Evolutionary conservation across 2,329 filamentous ascomycete species (phyloP).

Genomic region (Xylariaceae sp.): DNA sequence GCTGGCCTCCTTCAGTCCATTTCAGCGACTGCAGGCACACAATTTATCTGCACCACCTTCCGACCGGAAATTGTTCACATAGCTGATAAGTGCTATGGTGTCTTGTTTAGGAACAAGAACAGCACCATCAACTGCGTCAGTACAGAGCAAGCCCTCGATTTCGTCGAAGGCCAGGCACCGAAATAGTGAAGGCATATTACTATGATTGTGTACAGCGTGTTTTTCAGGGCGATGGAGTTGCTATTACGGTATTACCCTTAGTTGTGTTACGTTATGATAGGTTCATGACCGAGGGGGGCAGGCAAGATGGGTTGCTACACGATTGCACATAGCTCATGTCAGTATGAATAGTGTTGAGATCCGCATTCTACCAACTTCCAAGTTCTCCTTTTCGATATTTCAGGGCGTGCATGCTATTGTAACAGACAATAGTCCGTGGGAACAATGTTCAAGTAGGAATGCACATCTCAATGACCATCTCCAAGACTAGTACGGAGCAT

Average conservation of each 20-base stretch:
- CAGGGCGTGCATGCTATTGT: neutral
- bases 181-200: conserved; percentile 30
- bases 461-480: too few species aligned
- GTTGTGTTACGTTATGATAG: conserved; percentile 15
- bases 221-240: conserved; percentile 25
- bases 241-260: conserved; percentile 16
- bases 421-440: neutral
- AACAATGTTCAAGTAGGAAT: too few species aligned
- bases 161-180: conserved; percentile 82
- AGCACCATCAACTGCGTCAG: conserved; percentile 91
- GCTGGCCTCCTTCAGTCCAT: conserved; percentile 85
- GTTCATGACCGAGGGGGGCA: conserved; percentile 9
- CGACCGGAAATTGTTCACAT: conserved; percentile 94
- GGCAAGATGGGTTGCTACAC: conserved; percentile 11
- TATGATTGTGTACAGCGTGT: conserved; percentile 7
- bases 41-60: conserved; percentile 99
- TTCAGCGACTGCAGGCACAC: conserved; percentile 67
- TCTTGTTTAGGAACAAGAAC: conserved; percentile 92
- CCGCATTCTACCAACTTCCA: neutral
- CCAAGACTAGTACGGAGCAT: too few species aligned
- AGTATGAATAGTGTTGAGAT: conserved; percentile 15
- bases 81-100: conserved; percentile 97
- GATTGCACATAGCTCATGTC: conserved; percentile 17
- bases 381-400: neutral
- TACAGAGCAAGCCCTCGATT: conserved; percentile 85